A percentile compares a stretch with the other conserved stretches of the same genome.
phyloP scores from a whole-genome alignment of 2,329 filamentous ascomycete genomes.

The Penicillium sp. region DNA sequence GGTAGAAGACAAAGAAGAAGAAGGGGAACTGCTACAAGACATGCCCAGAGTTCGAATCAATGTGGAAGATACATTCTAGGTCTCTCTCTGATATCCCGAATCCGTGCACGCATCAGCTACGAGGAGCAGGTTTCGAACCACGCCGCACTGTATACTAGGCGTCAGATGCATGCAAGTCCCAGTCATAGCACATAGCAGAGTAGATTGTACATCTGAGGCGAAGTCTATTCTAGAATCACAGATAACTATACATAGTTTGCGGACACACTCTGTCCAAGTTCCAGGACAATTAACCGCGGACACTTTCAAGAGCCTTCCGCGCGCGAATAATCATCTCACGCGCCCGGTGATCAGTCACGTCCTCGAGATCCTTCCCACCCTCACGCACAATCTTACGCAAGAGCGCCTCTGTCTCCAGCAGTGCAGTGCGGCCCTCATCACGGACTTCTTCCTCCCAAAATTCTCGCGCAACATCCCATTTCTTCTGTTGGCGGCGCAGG shows the following conservation, averaged over 20 bases:
- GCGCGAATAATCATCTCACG: slow-evolving; percentile 51
- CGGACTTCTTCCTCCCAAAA: slow-evolving; percentile 56
- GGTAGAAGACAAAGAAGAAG: not conserved
- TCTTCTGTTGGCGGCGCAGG: slow-evolving; percentile 59
- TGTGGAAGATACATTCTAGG: too few relatives aligned
- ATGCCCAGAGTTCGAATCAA: too few relatives aligned
- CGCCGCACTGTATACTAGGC: too few relatives aligned
- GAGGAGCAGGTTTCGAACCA: too few relatives aligned
- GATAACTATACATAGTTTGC: slow-evolving; percentile 21
- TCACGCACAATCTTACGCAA: slow-evolving; percentile 51
- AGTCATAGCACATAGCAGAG: slow-evolving; percentile 17
- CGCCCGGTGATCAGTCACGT: slow-evolving; percentile 44
- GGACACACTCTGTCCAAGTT: not conserved
- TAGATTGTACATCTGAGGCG: slow-evolving; percentile 19
- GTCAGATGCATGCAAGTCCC: too few relatives aligned
- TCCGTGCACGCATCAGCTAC: too few relatives aligned
- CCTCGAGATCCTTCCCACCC: slow-evolving; percentile 42
- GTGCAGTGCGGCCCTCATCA: slow-evolving; percentile 59
- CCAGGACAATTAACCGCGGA: slow-evolving; percentile 23
- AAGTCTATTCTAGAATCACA: slow-evolving; percentile 18
- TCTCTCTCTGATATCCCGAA: too few relatives aligned
- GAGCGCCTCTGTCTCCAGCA: slow-evolving; percentile 56
- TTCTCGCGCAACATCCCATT: slow-evolving; percentile 58
- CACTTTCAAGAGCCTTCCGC: slow-evolving; percentile 48
- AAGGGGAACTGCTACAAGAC: not conserved